Base-by-base conservation (phyloP, 2,329 filamentous ascomycete species). In the Dryadomyces quercivorus region DNA sequence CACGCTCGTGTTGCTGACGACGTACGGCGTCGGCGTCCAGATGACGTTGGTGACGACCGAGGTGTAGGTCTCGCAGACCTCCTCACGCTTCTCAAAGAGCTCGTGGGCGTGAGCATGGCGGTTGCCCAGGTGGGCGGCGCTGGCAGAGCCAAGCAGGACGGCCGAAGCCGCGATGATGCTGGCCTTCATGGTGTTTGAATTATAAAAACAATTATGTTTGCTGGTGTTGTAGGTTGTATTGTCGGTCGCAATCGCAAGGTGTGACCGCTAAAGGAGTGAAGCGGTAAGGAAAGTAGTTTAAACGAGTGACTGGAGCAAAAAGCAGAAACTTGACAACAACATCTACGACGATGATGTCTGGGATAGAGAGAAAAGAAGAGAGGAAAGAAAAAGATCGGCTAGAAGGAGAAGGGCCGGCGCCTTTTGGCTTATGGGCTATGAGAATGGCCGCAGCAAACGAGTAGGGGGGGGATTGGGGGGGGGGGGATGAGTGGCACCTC, bases 181-280 rank as follows among this genome's bases (percentile, higher is more conserved):
- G 65, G 77, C 82, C 85, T 87, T 93, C 88, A 93, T 93, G 36
- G 47, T 51, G 63, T 59, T 62, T 62, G 60, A 50, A 49, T 40
- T 22, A 22, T 40, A n/a, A n/a, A 21, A 18, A 31, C 26, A 18
- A 34, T 16, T 16, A 36, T 13, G 57, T 57, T 55, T 50, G 62
- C 61, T 61, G 59, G 65, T 55, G 61, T 60, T 57, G 43, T 15
- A 31, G 8, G 16, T 16, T 34, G 16, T 21, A 26, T 31, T 26
- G 22, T 20, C 21, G 26, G 18, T 45, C 31, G 10, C 4, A n/a
- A 18, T 60, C 63, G 62, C 63, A 85, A 86, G 72, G 83, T 87
- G 75, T 82, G 84, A 80, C 86, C 86, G 86, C 86, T 90, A 74
- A 91, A 89, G 70, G 87, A 88, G 82, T 88, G 85, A 88, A 88